Conservation (phyloP, 2,329 filamentous ascomycete genomes). For the Didymella exigua region DNA sequence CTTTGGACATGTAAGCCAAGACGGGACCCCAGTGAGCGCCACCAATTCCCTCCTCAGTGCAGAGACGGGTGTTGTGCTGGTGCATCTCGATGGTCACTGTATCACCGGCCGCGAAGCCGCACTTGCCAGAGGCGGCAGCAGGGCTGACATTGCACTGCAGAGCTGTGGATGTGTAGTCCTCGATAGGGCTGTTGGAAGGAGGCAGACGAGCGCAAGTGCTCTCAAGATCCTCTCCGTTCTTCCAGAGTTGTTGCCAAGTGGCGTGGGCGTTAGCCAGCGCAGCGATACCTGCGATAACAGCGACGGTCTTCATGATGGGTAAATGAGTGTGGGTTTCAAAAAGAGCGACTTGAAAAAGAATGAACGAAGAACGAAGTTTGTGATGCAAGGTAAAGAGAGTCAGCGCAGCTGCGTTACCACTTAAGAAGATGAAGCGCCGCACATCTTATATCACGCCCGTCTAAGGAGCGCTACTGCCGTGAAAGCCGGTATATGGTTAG, state of each 20-base stretch:
- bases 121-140: constrained; percentile 34
- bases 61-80: constrained; percentile 32
- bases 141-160: constrained; percentile 40
- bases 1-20: constrained; percentile 56
- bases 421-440: constrained; percentile 9
- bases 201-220: constrained; percentile 38
- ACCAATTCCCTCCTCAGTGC: constrained; percentile 33
- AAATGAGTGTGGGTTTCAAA: constrained; percentile 19
- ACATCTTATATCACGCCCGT: constrained; percentile 29
- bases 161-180: constrained; percentile 40
- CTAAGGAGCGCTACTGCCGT: constrained; percentile 23
- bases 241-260: constrained; percentile 40
- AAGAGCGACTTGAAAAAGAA: constrained; percentile 33
- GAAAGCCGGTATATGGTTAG: constrained; percentile 23
- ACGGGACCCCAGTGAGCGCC: constrained; percentile 59
- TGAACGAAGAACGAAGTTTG: constrained; percentile 32
- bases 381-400: constrained; percentile 32
- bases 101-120: constrained; percentile 33
- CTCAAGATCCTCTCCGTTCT: constrained; percentile 39
- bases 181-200: constrained; percentile 36
- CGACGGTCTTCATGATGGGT: constrained; percentile 35
- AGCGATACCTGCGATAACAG: constrained; percentile 33
- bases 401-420: constrained; percentile 40
- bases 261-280: constrained; percentile 38
- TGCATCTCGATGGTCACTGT: constrained; percentile 41